Evolutionary conservation across 768 basidiomycete genomes (phyloP).

Genomic region (Glaciozyma antarctica): DNA sequence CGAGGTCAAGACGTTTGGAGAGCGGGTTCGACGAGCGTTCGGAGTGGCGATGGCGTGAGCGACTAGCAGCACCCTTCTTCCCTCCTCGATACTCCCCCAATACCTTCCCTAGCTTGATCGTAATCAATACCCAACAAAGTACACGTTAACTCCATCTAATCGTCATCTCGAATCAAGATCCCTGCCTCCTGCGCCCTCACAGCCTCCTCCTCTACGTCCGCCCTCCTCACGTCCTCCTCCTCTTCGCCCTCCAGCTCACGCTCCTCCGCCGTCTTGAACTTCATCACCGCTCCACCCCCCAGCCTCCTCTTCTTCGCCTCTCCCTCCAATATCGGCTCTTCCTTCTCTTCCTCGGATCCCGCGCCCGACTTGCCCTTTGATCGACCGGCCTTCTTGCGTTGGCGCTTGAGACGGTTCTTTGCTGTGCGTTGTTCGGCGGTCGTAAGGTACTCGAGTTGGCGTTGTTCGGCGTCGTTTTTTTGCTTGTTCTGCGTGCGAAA

Average conservation of each 20-base stretch:
- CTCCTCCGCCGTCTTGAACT: slow-evolving; percentile 9
- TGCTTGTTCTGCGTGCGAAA: slow-evolving; percentile 53
- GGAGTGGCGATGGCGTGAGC: too few relatives aligned
- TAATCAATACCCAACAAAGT: too few relatives aligned
- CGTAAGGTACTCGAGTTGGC: slow-evolving; percentile 60
- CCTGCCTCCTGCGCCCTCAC: slow-evolving; percentile 20
- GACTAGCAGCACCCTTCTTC: too few relatives aligned
- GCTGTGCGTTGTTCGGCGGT: slow-evolving; percentile 76
- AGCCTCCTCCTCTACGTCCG: slow-evolving; percentile 1
- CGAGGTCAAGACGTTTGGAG: too few relatives aligned
- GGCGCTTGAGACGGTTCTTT: slow-evolving; percentile 86
- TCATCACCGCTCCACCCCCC: neutral
- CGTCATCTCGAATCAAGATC: slow-evolving; percentile 30
- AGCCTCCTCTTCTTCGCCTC: slow-evolving; percentile 19
- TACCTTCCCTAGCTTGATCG: too few relatives aligned
- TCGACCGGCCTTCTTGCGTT: slow-evolving; percentile 76
- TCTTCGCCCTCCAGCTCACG: slow-evolving; percentile 3
- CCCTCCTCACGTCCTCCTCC: slow-evolving; percentile 1
- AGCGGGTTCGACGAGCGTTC: too few relatives aligned
- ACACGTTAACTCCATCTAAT: slow-evolving; percentile 7
- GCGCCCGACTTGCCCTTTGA: slow-evolving; percentile 16
- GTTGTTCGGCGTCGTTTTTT: slow-evolving; percentile 62
- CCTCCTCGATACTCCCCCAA: too few relatives aligned
- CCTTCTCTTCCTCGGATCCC: neutral
- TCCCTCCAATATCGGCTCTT: neutral